Percentiles rank a stretch among this genome's conserved stretches.
phyloP scores from a whole-genome alignment of 2,329 filamentous ascomycete species.

The Metarhizium anisopliae region DNA sequence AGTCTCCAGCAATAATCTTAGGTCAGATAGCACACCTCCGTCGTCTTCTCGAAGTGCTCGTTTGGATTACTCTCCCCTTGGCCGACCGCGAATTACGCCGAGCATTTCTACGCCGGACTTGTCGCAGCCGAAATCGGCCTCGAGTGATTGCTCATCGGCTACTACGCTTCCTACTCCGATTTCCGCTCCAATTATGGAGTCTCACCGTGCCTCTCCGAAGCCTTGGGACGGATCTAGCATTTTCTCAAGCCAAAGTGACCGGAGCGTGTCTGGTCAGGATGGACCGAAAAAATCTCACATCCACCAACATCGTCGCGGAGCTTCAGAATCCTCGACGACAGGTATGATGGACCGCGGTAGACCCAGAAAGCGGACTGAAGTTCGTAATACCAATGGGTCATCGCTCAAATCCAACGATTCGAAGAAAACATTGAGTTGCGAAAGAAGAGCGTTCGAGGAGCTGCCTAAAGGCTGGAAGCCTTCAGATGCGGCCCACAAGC shows the following conservation, averaged over 20 bases:
- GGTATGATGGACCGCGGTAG: conserved; percentile 51
- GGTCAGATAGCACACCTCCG: conserved; percentile 33
- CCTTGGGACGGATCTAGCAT: conserved; percentile 29
- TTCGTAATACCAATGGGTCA: conserved; percentile 26
- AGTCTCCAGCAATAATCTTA: conserved; percentile 35
- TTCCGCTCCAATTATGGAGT: conserved; percentile 37
- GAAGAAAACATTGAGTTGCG: conserved; percentile 38
- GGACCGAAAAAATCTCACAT: background rate
- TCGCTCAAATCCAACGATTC: conserved; percentile 29
- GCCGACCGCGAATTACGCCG: conserved; percentile 31
- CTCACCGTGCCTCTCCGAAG: conserved; percentile 30
- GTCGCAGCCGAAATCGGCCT: conserved; percentile 35
- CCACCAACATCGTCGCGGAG: conserved; percentile 38
- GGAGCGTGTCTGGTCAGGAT: conserved; percentile 7
- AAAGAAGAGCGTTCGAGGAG: conserved; percentile 49
- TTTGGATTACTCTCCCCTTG: conserved; percentile 37
- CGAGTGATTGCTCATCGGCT: conserved; percentile 23
- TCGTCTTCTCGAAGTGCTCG: conserved; percentile 28
- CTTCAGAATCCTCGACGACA: conserved; percentile 47
- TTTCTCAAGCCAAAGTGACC: conserved; percentile 1
- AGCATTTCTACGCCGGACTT: conserved; percentile 27
- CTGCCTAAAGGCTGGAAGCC: conserved; percentile 51
- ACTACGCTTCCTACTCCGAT: conserved; percentile 38
- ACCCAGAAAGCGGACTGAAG: conserved; percentile 44
- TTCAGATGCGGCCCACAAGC: conserved; percentile 37